phyloP scores from a whole-genome alignment of 768 basidiomycete genomes.

The Tylopilus vinaceipallidus region DNA sequence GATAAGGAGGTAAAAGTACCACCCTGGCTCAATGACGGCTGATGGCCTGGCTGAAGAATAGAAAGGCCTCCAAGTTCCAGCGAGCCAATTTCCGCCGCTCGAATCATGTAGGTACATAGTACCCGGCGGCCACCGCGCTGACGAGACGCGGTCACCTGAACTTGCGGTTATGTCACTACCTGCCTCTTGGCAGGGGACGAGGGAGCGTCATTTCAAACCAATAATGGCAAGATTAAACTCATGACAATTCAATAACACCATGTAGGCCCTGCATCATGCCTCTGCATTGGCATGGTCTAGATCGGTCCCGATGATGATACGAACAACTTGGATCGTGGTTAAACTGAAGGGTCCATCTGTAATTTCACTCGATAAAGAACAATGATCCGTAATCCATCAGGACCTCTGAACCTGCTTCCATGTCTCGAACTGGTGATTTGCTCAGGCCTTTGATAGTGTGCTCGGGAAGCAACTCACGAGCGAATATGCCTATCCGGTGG shows the following conservation, averaged over 20 bases:
- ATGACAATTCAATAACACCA: constrained; percentile 8
- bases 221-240: not conserved
- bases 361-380: constrained; percentile 38
- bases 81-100: too few relatives aligned
- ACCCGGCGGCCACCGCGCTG: too few relatives aligned
- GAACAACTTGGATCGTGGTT: too few relatives aligned
- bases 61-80: too few relatives aligned
- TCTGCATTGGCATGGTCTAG: too few relatives aligned
- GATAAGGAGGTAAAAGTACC: too few relatives aligned
- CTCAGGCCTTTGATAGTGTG: too few relatives aligned
- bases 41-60: too few relatives aligned
- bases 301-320: too few relatives aligned
- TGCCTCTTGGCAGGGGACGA: not conserved
- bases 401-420: constrained; percentile 47
- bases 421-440: constrained; percentile 33
- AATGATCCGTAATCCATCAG: constrained; percentile 56
- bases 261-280: too few relatives aligned
- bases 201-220: not conserved
- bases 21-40: too few relatives aligned
- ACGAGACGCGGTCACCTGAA: not conserved
- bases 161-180: not conserved
- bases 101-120: too few relatives aligned
- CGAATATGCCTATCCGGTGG: constrained; percentile 61
- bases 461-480: constrained; percentile 10
- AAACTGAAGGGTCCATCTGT: not conserved